Conservation (phyloP, 495 filamentous ascomycete genomes). For the Penicillium paradoxum region DNA sequence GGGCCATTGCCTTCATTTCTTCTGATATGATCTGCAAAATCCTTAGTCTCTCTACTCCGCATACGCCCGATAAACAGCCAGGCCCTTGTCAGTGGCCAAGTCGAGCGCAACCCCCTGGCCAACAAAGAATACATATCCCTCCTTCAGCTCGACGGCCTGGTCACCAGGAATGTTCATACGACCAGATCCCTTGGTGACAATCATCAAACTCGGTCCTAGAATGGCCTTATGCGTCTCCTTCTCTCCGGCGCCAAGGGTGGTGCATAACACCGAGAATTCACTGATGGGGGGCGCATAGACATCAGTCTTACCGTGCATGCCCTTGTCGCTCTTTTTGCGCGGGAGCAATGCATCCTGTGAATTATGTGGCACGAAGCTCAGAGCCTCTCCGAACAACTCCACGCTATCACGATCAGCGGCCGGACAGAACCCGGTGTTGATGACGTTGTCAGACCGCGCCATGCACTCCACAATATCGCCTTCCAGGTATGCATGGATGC, state of each 20-base stretch:
- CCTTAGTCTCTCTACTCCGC: conserved; percentile 33
- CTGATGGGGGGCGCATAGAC: conserved; percentile 64
- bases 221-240: conserved; percentile 53
- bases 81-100: conserved; percentile 42
- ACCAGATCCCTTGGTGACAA: conserved; percentile 59
- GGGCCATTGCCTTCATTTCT: neutral
- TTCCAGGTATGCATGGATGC: conserved; percentile 71
- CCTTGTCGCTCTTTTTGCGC: conserved; percentile 44
- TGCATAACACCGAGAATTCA: conserved; percentile 67
- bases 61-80: conserved; percentile 55
- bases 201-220: conserved; percentile 60
- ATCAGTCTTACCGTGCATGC: conserved; percentile 53
- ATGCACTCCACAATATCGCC: conserved; percentile 85
- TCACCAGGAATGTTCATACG: conserved; percentile 49
- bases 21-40: neutral
- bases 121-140: conserved; percentile 65
- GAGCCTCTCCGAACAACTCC: conserved; percentile 54
- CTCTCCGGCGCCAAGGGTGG: conserved; percentile 51
- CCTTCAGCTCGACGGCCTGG: conserved; percentile 48
- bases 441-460: conserved; percentile 75
- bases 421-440: conserved; percentile 72
- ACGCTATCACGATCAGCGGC: conserved; percentile 55
- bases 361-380: conserved; percentile 59
- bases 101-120: conserved; percentile 53
- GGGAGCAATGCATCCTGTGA: conserved; percentile 49